Evolutionary conservation across 345 rosid genomes (phyloP).

Genomic region (Gynandropsis gynandra): DNA sequence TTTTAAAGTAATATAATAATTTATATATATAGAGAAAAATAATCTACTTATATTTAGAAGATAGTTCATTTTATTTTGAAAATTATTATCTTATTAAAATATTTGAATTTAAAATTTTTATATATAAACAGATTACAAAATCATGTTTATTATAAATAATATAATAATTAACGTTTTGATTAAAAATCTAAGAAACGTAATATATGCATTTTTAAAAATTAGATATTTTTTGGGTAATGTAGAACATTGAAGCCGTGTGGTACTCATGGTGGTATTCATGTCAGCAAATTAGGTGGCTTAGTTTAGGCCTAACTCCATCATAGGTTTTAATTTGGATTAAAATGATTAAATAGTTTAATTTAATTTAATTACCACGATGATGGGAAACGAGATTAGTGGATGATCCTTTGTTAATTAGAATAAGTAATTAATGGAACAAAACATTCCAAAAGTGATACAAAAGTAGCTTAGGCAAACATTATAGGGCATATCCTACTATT

Average conservation of each 20-base stretch:
- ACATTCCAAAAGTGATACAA: constrained; percentile 1
- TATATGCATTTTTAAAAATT: too few species aligned
- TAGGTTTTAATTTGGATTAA: constrained; percentile 10
- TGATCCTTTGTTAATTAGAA: constrained; percentile 16
- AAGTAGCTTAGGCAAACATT: background rate
- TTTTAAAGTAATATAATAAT: too few species aligned
- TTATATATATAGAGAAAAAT: too few species aligned
- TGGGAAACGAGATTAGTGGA: constrained; percentile 33
- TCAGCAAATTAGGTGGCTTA: constrained; percentile 22
- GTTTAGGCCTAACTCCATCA: constrained; percentile 35
- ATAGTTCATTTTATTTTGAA: too few species aligned
- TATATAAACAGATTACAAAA: too few species aligned
- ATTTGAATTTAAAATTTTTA: too few species aligned
- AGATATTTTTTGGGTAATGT: constrained; percentile 10
- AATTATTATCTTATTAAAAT: too few species aligned
- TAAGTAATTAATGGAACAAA: constrained; percentile 18
- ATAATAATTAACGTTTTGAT: too few species aligned
- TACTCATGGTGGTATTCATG: constrained; percentile 27
- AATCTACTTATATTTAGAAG: too few species aligned
- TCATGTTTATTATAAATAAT: too few species aligned
- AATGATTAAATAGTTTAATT: constrained; percentile 6
- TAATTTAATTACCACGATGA: constrained; percentile 19
- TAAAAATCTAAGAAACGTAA: too few species aligned
- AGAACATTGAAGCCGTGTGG: background rate
- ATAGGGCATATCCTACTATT: too few species aligned